Percentiles rank a stretch among this genome's conserved stretches.
Conservation (phyloP, 305 asterid species). For the Vinca major region DNA sequence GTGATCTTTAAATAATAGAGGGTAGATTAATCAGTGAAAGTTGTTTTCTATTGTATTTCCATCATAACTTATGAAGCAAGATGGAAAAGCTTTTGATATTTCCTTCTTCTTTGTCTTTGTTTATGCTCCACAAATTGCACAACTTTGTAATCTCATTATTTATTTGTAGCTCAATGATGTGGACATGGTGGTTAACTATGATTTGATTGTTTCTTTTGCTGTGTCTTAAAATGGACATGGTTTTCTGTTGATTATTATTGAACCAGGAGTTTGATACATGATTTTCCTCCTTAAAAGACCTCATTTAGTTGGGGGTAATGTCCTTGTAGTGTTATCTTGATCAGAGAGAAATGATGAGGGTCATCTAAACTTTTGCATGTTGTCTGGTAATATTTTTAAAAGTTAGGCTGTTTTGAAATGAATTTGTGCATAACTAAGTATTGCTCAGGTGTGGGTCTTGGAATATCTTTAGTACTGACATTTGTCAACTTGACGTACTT, state of each 20-base stretch:
- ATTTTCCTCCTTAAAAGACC: background rate
- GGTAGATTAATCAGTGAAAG: background rate
- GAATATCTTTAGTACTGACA: background rate
- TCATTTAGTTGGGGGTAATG: no score
- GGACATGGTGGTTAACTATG: background rate
- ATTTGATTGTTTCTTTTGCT: background rate
- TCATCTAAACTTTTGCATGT: background rate
- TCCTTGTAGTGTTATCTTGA: background rate
- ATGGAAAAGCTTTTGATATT: background rate
- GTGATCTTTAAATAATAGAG: background rate
- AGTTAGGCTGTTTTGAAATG: background rate
- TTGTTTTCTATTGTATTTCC: background rate
- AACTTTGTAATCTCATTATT: background rate
- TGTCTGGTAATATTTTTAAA: background rate
- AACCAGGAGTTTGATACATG: no score
- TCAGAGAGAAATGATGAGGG: background rate
- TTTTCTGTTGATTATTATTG: background rate
- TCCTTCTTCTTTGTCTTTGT: background rate
- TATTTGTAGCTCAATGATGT: background rate
- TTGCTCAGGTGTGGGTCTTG: background rate
- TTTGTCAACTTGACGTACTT: slow-evolving; percentile 17
- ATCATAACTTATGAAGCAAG: background rate
- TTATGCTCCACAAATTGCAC: background rate
- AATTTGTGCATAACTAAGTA: background rate
- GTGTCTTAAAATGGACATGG: background rate